Evolutionary conservation across 192 early-diverging fungal genomes (phyloP).

Genomic region (Backusella macrospora): DNA sequence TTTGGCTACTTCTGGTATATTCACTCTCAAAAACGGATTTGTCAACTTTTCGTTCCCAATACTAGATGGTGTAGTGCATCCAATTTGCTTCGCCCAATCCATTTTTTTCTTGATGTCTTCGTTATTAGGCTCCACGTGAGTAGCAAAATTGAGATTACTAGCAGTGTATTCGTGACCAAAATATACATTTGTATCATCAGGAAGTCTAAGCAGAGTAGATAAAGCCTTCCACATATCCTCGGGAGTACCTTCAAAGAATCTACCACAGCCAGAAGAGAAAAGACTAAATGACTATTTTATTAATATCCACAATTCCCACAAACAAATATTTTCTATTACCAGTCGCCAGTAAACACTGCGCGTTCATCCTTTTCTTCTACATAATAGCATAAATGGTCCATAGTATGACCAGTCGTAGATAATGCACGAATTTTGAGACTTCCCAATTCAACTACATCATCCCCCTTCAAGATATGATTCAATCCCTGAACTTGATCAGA

Average conservation of each 20-base stretch:
- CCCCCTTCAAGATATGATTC: slow-evolving; percentile 25
- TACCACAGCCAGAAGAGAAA: slow-evolving; percentile 74
- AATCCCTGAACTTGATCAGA: slow-evolving; percentile 26
- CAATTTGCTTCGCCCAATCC: slow-evolving; percentile 25
- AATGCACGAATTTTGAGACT: slow-evolving; percentile 28
- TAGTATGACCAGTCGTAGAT: slow-evolving; percentile 38
- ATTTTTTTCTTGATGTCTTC: slow-evolving; percentile 29
- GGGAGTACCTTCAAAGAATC: slow-evolving; percentile 92
- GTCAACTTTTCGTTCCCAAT: slow-evolving; percentile 37
- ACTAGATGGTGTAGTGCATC: slow-evolving; percentile 50
- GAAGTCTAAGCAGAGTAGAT: slow-evolving; percentile 67
- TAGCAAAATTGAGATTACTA: slow-evolving; percentile 54
- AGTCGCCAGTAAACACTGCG: slow-evolving; percentile 41
- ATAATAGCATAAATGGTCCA: slow-evolving; percentile 38
- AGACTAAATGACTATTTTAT: slow-evolving; percentile 7
- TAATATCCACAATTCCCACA: background rate
- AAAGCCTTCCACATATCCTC: slow-evolving; percentile 85
- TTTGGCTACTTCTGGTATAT: slow-evolving; percentile 4
- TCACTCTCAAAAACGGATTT: slow-evolving; percentile 40
- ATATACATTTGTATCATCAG: slow-evolving; percentile 82
- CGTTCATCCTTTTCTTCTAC: slow-evolving; percentile 32
- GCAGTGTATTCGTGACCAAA: slow-evolving; percentile 95
- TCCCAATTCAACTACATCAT: slow-evolving; percentile 29
- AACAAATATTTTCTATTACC: background rate
- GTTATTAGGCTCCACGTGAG: slow-evolving; percentile 37